phyloP scores from a whole-genome alignment of 257 asterid genomes.

The Lantana camara region DNA sequence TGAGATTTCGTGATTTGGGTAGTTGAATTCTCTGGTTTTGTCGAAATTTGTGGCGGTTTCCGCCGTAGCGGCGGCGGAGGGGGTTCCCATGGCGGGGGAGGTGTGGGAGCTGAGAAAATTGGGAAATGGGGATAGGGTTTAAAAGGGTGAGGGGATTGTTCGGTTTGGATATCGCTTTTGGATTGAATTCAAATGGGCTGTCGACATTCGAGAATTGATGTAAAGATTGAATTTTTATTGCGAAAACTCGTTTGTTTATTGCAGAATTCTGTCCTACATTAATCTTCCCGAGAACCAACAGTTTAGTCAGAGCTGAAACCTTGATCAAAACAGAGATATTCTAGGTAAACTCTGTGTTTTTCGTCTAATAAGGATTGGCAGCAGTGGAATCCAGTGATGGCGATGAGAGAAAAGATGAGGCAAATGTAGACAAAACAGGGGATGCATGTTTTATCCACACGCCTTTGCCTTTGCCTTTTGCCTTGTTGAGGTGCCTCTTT shows the following conservation, averaged over 20 bases:
- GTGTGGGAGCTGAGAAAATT: conserved; percentile 25
- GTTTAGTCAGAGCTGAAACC: too few species aligned
- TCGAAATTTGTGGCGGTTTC: conserved; percentile 14
- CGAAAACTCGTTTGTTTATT: too few species aligned
- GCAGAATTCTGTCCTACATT: too few species aligned
- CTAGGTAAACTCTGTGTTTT: background rate
- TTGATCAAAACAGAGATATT: background rate
- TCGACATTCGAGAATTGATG: conserved; percentile 7
- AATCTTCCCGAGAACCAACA: too few species aligned
- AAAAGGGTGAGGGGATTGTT: conserved; percentile 28
- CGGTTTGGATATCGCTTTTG: conserved; percentile 24
- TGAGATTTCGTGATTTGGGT: conserved; percentile 15
- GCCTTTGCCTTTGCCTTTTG: conserved; percentile 37
- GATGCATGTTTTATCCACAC: conserved; percentile 43
- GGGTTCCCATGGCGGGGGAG: conserved; percentile 31
- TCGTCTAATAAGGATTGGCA: background rate
- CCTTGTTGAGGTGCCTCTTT: conserved; percentile 15
- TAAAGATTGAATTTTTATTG: too few species aligned
- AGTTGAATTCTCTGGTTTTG: conserved; percentile 7
- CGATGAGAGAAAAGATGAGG: conserved; percentile 28
- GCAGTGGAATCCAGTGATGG: conserved; percentile 30
- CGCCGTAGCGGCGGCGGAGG: conserved; percentile 14
- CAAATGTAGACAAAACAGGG: conserved; percentile 28
- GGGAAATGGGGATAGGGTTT: conserved; percentile 18
- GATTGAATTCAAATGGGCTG: background rate